phyloP scores from a whole-genome alignment of 23 red algal species.

The Porphyridium purpureum region DNA sequence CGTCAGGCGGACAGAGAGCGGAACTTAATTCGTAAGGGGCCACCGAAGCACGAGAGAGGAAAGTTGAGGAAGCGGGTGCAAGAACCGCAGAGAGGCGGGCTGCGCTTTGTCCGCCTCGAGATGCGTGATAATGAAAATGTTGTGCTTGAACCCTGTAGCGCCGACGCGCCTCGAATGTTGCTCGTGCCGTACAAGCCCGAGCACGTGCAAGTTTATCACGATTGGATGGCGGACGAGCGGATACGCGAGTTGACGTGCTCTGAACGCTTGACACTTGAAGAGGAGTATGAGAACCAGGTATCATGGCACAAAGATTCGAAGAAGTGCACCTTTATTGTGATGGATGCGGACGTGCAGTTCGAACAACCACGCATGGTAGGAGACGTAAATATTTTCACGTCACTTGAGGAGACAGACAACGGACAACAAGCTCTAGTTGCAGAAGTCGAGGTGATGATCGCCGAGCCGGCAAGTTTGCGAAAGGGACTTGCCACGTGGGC shows the following conservation, averaged over 20 bases:
- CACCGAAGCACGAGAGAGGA: no score
- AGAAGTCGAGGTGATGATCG: constrained; percentile 71
- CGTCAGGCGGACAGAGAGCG: no score
- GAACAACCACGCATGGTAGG: constrained; percentile 35
- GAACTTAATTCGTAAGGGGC: no score
- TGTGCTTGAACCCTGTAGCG: no score
- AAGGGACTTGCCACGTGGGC: constrained; percentile 31
- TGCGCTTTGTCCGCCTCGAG: no score
- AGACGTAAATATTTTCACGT: constrained; percentile 51
- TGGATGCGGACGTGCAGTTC: constrained; percentile 1
- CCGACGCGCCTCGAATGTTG: no score
- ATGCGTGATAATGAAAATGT: no score
- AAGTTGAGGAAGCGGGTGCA: no score
- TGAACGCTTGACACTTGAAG: constrained; percentile 21
- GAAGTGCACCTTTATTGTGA: constrained; percentile 55
- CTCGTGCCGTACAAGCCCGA: constrained; percentile 39
- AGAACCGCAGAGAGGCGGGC: no score
- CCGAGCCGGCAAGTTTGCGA: constrained; percentile 9
- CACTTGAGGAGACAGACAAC: constrained; percentile 12
- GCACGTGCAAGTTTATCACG: constrained; percentile 45
- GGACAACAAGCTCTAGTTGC: constrained; percentile 8
- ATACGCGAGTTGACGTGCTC: constrained; percentile 29
- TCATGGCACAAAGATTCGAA: constrained; percentile 22
- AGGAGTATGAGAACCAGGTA: constrained; percentile 15
- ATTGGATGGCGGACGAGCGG: constrained; percentile 29